A percentile compares a stretch with the other conserved stretches of the same genome.
phyloP scores from a whole-genome alignment of 2,329 filamentous ascomycete species.

The Arthrocladium fulminans region DNA sequence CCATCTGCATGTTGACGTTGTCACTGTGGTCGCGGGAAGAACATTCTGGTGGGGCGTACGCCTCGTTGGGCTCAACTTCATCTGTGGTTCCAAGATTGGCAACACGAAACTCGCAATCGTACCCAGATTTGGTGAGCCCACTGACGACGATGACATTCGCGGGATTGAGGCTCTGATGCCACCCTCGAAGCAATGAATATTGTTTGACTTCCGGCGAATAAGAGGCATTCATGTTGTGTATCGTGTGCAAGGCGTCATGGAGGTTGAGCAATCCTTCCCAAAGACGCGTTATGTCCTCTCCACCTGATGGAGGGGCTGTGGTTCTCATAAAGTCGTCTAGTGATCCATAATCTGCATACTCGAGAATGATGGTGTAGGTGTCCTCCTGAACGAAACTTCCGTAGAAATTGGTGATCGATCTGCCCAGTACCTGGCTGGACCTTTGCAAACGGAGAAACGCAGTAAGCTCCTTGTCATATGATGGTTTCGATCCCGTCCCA shows the following conservation, averaged over 20 bases:
- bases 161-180: constrained; percentile 29
- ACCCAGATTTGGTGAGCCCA: no score
- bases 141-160: constrained; percentile 26
- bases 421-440: constrained; percentile 2
- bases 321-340: constrained; percentile 27
- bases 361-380: constrained; percentile 28
- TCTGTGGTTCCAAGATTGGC: constrained; percentile 23
- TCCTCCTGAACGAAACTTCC: constrained; percentile 20
- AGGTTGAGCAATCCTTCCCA: constrained; percentile 27
- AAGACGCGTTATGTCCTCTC: constrained; percentile 26
- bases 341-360: constrained; percentile 29
- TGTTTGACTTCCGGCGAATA: not conserved
- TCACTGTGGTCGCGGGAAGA: constrained; percentile 14
- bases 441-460: not conserved
- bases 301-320: constrained; percentile 20
- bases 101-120: constrained; percentile 26
- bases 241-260: constrained; percentile 23
- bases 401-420: constrained; percentile 17
- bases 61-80: not conserved
- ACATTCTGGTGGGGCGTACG: constrained; percentile 25
- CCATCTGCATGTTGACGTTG: constrained; percentile 8
- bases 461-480: not conserved
- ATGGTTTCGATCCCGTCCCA: not conserved
- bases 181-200: constrained; percentile 16
- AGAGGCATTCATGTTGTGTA: constrained; percentile 14